Evolutionary conservation across 2,329 filamentous ascomycete genomes (phyloP), one percentile per base, ranked within the genome.

Genomic region (Colletotrichum orchidophilum): DNA sequence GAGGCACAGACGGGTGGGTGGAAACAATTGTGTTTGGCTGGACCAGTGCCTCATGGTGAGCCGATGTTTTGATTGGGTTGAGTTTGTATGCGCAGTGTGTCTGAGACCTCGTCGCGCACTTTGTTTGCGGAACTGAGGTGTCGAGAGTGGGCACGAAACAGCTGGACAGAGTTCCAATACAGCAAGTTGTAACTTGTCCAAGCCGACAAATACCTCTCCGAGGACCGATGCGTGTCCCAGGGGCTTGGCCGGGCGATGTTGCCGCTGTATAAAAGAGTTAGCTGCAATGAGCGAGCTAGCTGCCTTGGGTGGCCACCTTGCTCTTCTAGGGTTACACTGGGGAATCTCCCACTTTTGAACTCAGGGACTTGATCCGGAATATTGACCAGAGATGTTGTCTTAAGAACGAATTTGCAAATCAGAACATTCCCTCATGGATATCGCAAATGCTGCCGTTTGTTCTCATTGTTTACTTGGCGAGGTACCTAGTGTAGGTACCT

Each of bases 1-100:
- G 29, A 13, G 39, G 39, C 58, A 61, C 58, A 63, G 52, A 58
- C 52, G 26, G 33, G 58, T 35, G 59, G 27, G 15, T 39, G 46
- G 61, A 66, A 66, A 70, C 66, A 66, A 46, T 49, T 29, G 46
- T 29, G 61, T 59, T 65, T 66, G 66, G 31, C 61, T 62, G 66
- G 60, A 24, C 29, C 29, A 27, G 59, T 26, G 52, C 15, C 26
- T 21, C 29, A 13, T n/a, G 57, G 35, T 21, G 59, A 58, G 31
- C 26, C 62, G 33, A 65, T 66, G 24, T 66, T 66, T 54, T 42
- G 8, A 54, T 53, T 39, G 46, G 31, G 60, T 53, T 49, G 53
- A 50, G 27, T 39, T 31, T 55, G 24, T 46, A 49, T 31, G 26
- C 57, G 33, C 26, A 61, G 58, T 18, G 58, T 61, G 58, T 49